Base-by-base conservation (phyloP, 2,329 filamentous ascomycete species). In the Pseudopyricularia cyperi region DNA sequence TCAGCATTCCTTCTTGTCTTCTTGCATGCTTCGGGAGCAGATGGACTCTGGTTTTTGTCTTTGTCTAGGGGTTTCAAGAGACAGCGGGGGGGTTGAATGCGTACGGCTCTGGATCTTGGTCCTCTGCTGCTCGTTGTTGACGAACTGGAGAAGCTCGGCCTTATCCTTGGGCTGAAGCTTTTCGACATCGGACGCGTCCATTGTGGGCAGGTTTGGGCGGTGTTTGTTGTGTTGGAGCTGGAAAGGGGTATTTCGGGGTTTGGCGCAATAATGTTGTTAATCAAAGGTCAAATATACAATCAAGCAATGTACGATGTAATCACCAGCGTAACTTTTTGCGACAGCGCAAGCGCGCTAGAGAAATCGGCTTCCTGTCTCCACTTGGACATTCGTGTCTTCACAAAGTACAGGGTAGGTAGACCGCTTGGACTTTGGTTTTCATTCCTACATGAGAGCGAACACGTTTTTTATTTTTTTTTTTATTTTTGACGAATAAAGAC, bases 51-150 rank as follows among this genome's bases (percentile, higher is more conserved):
- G n/a, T 30, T 30, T 4, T 30, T 30, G 28, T 9, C 28, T 30
- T 30, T 2, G 17, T 30, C 8, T 12, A 12, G 15, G 48, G n/a
- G 32, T 24, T 15, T 5, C 19, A 26, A 12, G 48, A 44, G 28
- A 2, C 3, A n/a, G 44, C 32, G 47, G 54, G 60, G 12, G 14
- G 28, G 24, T 57, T 66, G 61, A 64, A 46, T 59, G 72, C 74
- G 69, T 66, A 88, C 85, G 75, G 39, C 69, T 61, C 57, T 80
- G 76, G 50, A 81, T 69, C 58, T 80, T 74, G n/a, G 87, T 80
- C 67, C 93, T 93, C 70, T 96, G 88, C 57, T 79, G 77, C 74
- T 96, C 89, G 64, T 87, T 89, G 60, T 80, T 72, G 54, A 96
- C 76, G 68, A 95, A 91, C 64, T 89, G 82, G 63, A 89, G 87